Base-by-base conservation (phyloP, 108 stramenopile species). In the Cyclostephanos tholiformis region DNA sequence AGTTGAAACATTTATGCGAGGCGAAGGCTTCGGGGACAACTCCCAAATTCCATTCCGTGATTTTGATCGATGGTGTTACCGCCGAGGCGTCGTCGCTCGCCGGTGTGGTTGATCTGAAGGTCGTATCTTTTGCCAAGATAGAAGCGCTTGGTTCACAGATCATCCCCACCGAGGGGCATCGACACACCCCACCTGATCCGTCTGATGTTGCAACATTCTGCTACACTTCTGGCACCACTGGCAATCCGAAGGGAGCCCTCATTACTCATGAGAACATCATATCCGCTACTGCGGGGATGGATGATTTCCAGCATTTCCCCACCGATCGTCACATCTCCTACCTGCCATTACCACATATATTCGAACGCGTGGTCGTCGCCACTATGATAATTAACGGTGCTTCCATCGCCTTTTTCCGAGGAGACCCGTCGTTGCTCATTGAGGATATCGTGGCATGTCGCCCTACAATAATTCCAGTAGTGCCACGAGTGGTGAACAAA, bases 281-380 rank as follows among this genome's bases (percentile, higher is more conserved):
- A 66, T 81, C 91, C 1, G 79, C 94, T 22, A 73, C 86, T 11
- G 86, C 80, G 16, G 90, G 89, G 0, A 60, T 84, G 30, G 32
- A 56, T 6, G 65, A 68, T 4, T 51, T 85, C 14, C 75, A 74
- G 27, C 1, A 77, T n/a, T n/a, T 53, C 22, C 75, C 84, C 29
- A 76, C 60, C 29, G 97, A 99, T 79, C 86, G 95, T 8, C 96
- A 98, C 83, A 69, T 99, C 38, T 93, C 93, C 25, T 99, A 97
- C 82, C 85, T 99, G 38, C 98, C 98, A 13, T 77, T 97, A 43
- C 94, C 98, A 5, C 98, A 99, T 82, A 96, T 98, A 63, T 97
- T 97, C 79, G 98, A 98, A 84, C 86, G 96, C 9, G 77, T 86
- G 32, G 82, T 97, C 35, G 51, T 80, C 26, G 61, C 63, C 39